phyloP scores from a whole-genome alignment of 306 rosid genomes.

The Carpinus viminea region DNA sequence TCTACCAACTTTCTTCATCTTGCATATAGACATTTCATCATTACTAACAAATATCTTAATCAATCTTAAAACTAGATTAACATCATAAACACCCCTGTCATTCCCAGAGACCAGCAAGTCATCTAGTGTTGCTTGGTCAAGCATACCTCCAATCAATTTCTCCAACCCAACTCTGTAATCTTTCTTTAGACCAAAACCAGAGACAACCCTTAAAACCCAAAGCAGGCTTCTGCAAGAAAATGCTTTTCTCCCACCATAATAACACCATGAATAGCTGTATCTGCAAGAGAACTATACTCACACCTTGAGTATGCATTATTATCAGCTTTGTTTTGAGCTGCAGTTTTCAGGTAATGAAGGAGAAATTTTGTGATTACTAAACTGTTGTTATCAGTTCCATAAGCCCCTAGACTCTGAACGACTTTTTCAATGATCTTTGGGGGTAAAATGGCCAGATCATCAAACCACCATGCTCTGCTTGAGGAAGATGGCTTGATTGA shows the following conservation, averaged over 20 bases:
- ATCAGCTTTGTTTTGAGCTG: conserved; percentile 31
- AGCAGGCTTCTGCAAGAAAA: conserved; percentile 73
- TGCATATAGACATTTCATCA: conserved; percentile 34
- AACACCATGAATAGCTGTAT: conserved; percentile 64
- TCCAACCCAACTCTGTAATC: conserved; percentile 56
- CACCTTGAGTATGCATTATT: conserved; percentile 12
- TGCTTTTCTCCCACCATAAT: conserved; percentile 39
- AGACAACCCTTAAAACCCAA: conserved; percentile 60
- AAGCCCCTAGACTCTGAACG: conserved; percentile 45
- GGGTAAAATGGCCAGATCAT: conserved; percentile 60
- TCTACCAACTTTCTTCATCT: conserved; percentile 64
- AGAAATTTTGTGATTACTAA: conserved; percentile 64
- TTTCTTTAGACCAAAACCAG: conserved; percentile 51
- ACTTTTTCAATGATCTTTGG: conserved; percentile 63
- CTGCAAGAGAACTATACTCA: conserved; percentile 56
- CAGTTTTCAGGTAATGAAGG: conserved; percentile 57
- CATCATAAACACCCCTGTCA: conserved; percentile 62
- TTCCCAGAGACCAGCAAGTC: conserved; percentile 61
- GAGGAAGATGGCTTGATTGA: conserved; percentile 38
- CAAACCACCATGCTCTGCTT: conserved; percentile 74
- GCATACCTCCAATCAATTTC: conserved; percentile 64
- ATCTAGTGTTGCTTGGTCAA: conserved; percentile 69
- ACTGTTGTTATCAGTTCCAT: conserved; percentile 47
- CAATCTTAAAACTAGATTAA: conserved; percentile 65
- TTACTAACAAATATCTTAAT: conserved; percentile 44